Evolutionary conservation across 139 green algal species (phyloP), one percentile per base, ranked within the genome.

Genomic region (Edaphochlamys debaryana): DNA sequence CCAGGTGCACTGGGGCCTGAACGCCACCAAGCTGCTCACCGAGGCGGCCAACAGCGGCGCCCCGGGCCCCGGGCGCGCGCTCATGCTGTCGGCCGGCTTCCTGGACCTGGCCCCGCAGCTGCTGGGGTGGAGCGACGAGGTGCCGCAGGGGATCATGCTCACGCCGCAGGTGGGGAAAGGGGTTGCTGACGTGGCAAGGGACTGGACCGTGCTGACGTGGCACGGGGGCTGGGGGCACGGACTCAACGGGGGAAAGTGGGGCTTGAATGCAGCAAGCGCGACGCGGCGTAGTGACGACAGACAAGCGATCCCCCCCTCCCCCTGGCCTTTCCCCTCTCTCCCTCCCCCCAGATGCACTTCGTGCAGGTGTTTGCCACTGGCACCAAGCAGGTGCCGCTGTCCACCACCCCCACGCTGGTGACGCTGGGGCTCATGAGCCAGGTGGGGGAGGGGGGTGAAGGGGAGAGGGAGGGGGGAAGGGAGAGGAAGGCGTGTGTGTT

Each of bases 61-160:
- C 0, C 45, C 19, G n/a, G 60, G 60, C 6, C 25, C 56, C 25
- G 23, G 6, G 20, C 41, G 40, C 29, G 3, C 11, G 29, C 34
- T 71, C 60, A 41, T 81, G 60, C 60, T 81, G 17, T 19, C 17
- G 3, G 75, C 40, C 38, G 75, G 75, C 38, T 81, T 72, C 75
- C 23, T 67, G 23, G 15, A 29, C 22, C 4, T 81, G 9, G 19
- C 34, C 38, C 40, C 62, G 40, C 40, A 37, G 30, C 30, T 71
- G 60, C 40, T 81, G 75, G 8, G 60, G 19, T 2, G 56, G 17
- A 27, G 19, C 38, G 60, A 62, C 19, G 75, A 81, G 60, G 60
- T 81, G 30, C 58, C 75, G 40, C 75, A 81, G 58, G 68, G 60
- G 60, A 62, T 81, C 38, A 34, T 48, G 40, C 58, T 81, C 58